These are phyloP conservation scores for Colletotrichum trifolii DNA, from an alignment of 2,329 filamentous ascomycete species.

Conservation along the genomic window DNA sequence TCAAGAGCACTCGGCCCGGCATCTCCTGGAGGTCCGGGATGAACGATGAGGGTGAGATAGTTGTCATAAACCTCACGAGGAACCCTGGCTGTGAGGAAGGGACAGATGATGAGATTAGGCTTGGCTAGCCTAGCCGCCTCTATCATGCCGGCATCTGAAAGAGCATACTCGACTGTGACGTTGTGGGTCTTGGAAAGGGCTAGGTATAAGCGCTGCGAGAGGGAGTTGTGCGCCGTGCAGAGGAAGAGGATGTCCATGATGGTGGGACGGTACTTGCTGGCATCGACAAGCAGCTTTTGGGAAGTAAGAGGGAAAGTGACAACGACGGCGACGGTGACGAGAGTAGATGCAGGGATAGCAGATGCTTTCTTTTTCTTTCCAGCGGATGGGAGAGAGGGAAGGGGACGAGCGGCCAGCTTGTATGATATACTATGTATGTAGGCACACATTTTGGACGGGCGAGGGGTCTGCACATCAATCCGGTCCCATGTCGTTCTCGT, in stretches of 20 bases:
- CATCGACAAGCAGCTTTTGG: background rate
- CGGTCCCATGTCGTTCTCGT: background rate
- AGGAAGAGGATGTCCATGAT: conserved; percentile 54
- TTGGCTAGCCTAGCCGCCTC: conserved; percentile 49
- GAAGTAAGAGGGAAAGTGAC: background rate
- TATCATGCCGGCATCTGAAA: conserved; percentile 48
- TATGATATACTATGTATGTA: conserved; percentile 27
- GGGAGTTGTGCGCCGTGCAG: conserved; percentile 57
- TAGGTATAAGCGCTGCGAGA: conserved; percentile 53
- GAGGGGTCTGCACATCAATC: conserved; percentile 13
- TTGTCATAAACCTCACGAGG: conserved; percentile 50
- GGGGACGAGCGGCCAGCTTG: conserved; percentile 14
- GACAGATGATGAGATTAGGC: conserved; percentile 54
- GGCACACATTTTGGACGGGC: conserved; percentile 4
- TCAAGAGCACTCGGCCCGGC: conserved; percentile 54
- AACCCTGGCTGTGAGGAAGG: conserved; percentile 52
- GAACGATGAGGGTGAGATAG: conserved; percentile 52
- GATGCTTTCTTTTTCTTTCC: background rate
- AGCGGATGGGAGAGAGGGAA: background rate
- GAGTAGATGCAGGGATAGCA: background rate
- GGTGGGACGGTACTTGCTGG: background rate
- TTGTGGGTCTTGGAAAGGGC: conserved; percentile 48
- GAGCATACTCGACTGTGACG: conserved; percentile 53
- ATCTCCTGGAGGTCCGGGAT: conserved; percentile 55
- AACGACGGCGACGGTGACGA: background rate